Evolutionary conservation across 441 rosid genomes (phyloP).

Genomic region (Erodium moschatum): DNA sequence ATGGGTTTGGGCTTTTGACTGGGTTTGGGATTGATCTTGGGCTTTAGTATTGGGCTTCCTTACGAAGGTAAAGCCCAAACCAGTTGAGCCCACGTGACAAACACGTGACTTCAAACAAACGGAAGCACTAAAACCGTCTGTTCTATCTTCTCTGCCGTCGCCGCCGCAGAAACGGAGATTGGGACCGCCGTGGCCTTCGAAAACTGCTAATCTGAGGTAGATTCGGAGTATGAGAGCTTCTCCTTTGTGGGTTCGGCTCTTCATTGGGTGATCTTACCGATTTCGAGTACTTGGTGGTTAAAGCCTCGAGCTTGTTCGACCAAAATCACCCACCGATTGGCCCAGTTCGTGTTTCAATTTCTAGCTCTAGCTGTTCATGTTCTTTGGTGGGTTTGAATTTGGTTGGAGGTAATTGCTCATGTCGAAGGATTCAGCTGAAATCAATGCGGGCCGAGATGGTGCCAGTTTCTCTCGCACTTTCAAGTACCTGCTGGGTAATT

Average conservation of each 20-base stretch:
- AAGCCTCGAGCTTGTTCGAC: background rate
- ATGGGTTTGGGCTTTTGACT: too few relatives aligned
- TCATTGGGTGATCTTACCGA: too few relatives aligned
- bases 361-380: background rate
- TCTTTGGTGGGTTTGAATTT: background rate
- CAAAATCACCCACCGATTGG: background rate
- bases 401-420: slow-evolving; percentile 6
- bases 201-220: background rate
- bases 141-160: too few relatives aligned
- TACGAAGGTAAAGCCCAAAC: too few relatives aligned
- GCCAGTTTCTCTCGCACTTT: slow-evolving; percentile 67
- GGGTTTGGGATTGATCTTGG: too few relatives aligned
- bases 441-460: slow-evolving; percentile 30
- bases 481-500: slow-evolving; percentile 66
- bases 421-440: slow-evolving; percentile 28
- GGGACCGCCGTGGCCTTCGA: too few relatives aligned
- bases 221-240: background rate
- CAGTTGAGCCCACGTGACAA: too few relatives aligned
- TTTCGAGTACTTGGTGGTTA: background rate
- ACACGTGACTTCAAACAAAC: too few relatives aligned
- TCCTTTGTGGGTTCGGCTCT: background rate
- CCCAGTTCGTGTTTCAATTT: background rate
- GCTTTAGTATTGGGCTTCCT: too few relatives aligned
- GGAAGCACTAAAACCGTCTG: too few relatives aligned
- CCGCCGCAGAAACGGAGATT: too few relatives aligned